Evolutionary conservation across 768 basidiomycete genomes (phyloP).

Genomic region (Suillus placidus): DNA sequence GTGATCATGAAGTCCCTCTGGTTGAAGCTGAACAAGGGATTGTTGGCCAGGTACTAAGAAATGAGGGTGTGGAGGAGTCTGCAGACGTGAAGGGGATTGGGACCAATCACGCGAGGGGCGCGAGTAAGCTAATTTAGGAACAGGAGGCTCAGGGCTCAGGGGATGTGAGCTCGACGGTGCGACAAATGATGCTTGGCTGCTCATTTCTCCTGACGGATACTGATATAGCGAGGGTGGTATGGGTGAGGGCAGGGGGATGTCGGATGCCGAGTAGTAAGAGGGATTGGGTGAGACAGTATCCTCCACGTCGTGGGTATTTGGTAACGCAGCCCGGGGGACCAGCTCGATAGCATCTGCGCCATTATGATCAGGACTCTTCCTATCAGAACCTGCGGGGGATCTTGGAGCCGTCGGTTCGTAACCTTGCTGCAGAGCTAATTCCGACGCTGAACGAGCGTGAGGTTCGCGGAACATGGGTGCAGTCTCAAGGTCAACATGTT

Average conservation of each 20-base stretch:
- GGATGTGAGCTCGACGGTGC: conserved; percentile 13
- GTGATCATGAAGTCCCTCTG: background rate
- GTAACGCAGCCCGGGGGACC: background rate
- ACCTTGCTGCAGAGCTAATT: conserved; percentile 43
- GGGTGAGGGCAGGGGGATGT: conserved; percentile 59
- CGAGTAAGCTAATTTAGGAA: conserved; percentile 9
- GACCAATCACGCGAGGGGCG: conserved; percentile 22
- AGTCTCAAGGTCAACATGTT: conserved; percentile 51
- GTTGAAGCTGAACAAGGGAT: background rate
- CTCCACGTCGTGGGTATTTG: background rate
- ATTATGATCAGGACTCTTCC: conserved; percentile 15
- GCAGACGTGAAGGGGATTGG: conserved; percentile 7
- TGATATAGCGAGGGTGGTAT: conserved; percentile 53
- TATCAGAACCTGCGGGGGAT: conserved; percentile 30
- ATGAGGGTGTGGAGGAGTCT: background rate
- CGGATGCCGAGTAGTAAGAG: conserved; percentile 63
- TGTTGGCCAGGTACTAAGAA: background rate
- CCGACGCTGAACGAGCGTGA: conserved; percentile 67
- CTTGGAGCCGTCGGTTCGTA: conserved; percentile 52
- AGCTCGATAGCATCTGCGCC: conserved; percentile 7
- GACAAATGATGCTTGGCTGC: conserved; percentile 33
- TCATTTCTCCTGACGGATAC: conserved; percentile 48
- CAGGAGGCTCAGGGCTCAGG: conserved; percentile 8
- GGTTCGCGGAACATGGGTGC: conserved; percentile 72
- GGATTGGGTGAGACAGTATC: conserved; percentile 36